Base-by-base conservation (phyloP, 768 basidiomycete species). In the Mycena belliarum region DNA sequence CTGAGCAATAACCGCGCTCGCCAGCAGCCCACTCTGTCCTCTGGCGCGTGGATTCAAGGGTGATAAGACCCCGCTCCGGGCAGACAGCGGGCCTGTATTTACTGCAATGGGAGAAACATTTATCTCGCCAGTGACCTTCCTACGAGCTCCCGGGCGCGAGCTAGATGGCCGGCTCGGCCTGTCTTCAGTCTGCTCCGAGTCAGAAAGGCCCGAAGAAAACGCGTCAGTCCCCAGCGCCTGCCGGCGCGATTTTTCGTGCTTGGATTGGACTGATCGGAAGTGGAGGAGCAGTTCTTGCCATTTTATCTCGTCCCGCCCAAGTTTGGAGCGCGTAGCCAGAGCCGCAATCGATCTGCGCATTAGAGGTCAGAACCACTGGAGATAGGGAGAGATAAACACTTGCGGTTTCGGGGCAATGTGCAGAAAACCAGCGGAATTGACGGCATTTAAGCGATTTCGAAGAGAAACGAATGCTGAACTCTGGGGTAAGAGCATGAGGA, bases 401-500 rank as follows among this genome's bases (percentile, higher is more conserved):
- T 64, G 93, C 93, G 90, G 75, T 73, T 91, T 92, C 0, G 95
- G 91, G 10, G 91, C 86, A 57, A 95, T 91, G 52, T 97, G 93
- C 9, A 96, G 73, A 74, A 94, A 98, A 7, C 96, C 96, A 9
- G 95, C 86, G 4, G 96, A 93, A 72, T 95, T 95, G 46, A 98
- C 95, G 1, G 95, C 94, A 63, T 91, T 95, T 42, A 99, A 77
- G 23, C 97, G 87, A 73, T 97, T 98, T 37, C 95, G 83, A 23
- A 99, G 79, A 0, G 96, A 96, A 10, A 94, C 86, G 66, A 99
- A 99, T 3, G 97, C 97, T 23, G 90, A 89, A 68, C 95, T 97
- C 76, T 99, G 97, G 1, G 97, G 97, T 10, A 99, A 76, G 52
- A 98, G 78, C 97, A 99, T 99, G 57, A 99, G 78, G 9, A 99